Percentiles rank a stretch among this genome's conserved stretches.
Evolutionary conservation across 2,329 filamentous ascomycete genomes (phyloP).

Genomic region (Aspergillus thermomutatus): DNA sequence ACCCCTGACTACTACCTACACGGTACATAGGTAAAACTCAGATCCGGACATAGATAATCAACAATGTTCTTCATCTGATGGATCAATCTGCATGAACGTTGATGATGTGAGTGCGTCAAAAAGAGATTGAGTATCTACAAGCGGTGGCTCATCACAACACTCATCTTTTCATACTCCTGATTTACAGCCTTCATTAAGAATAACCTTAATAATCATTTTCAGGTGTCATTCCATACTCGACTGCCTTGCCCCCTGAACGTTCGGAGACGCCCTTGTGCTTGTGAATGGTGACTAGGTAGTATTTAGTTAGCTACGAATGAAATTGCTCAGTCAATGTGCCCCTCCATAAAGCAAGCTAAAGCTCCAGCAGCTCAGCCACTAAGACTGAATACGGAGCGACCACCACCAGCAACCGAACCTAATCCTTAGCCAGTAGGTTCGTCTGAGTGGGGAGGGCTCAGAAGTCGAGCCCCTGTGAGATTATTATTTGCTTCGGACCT

Average conservation of each 20-base stretch:
- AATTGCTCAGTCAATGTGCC: background rate
- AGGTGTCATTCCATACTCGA: background rate
- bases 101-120: background rate
- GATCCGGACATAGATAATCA: background rate
- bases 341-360: background rate
- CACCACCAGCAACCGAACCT: slow-evolving; percentile 5
- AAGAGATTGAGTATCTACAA: background rate
- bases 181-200: background rate
- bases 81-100: background rate
- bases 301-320: background rate
- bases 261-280: background rate
- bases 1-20: no score
- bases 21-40: no score
- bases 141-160: no score
- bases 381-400: background rate
- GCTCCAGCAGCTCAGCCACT: background rate
- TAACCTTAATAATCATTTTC: background rate
- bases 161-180: background rate
- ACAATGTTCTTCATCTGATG: background rate
- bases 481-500: background rate
- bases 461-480: slow-evolving; percentile 9
- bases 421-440: slow-evolving; percentile 10
- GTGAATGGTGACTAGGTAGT: background rate
- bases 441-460: slow-evolving; percentile 4
- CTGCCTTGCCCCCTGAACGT: background rate